Conservation (phyloP, 2,329 filamentous ascomycete species). For the Penicillium hordei region DNA sequence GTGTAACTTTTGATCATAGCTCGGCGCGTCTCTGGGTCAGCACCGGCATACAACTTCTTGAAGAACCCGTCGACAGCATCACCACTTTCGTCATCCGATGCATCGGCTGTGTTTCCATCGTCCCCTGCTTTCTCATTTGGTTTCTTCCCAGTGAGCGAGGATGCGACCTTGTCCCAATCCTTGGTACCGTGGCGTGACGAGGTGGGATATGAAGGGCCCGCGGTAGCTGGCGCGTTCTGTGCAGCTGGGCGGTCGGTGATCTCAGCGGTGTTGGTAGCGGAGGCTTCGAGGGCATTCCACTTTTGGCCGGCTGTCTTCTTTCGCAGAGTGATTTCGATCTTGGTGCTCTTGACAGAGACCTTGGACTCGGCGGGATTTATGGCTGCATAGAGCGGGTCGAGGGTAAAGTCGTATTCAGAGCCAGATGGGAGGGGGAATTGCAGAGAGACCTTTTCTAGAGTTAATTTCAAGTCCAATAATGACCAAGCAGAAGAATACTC, state of each 20-base stretch:
- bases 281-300: conserved; percentile 63
- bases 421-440: conserved; percentile 58
- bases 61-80: conserved; percentile 80
- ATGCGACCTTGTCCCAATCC: conserved; percentile 82
- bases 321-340: conserved; percentile 72
- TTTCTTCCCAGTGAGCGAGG: conserved; percentile 48
- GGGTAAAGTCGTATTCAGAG: conserved; percentile 59
- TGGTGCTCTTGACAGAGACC: conserved; percentile 68
- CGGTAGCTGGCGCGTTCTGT: conserved; percentile 21
- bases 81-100: conserved; percentile 44
- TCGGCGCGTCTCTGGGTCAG: conserved; percentile 75
- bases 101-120: conserved; percentile 24
- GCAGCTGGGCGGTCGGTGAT: conserved; percentile 22
- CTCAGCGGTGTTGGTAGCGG: conserved; percentile 26
- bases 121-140: conserved; percentile 21
- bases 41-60: conserved; percentile 78
- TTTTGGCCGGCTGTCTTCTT: conserved; percentile 67
- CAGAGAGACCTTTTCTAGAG: conserved; percentile 49
- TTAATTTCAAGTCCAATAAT: neutral
- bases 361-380: conserved; percentile 64
- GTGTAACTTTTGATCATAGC: conserved; percentile 98
- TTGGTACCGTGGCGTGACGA: conserved; percentile 81
- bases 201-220: conserved; percentile 72
- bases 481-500: conserved; percentile 17
- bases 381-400: conserved; percentile 66